These are phyloP conservation scores for Rhodotorula sp. DNA, from an alignment of 1,284 basidiomycete species.

Conservation along the genomic window DNA sequence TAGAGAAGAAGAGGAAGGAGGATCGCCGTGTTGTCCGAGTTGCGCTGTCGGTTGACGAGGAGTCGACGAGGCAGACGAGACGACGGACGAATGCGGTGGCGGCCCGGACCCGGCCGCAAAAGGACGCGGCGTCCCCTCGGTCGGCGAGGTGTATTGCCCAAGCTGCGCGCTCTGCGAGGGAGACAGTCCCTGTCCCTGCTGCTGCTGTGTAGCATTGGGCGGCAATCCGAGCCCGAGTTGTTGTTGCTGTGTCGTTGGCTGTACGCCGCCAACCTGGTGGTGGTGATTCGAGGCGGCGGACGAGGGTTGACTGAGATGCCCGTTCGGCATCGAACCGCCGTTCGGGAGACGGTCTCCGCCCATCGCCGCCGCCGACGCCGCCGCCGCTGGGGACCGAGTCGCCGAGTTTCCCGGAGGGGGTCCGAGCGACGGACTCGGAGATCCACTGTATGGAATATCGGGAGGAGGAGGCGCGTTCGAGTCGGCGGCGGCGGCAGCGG, in stretches of 20 bases:
- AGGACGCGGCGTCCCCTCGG: background rate
- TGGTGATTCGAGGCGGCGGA: slow-evolving; percentile 33
- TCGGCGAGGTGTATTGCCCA: background rate
- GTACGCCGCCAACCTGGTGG: slow-evolving; percentile 13
- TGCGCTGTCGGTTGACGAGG: background rate
- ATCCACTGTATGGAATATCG: slow-evolving; percentile 20
- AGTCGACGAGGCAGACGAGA: background rate
- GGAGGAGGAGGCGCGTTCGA: background rate
- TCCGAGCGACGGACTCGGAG: slow-evolving; percentile 26
- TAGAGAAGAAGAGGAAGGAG: background rate
- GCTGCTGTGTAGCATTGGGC: background rate
- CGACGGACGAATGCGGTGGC: background rate
- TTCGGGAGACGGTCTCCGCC: background rate
- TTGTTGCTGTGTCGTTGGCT: slow-evolving; percentile 2
- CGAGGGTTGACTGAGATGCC: slow-evolving; percentile 20
- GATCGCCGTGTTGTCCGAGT: background rate
- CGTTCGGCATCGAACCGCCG: slow-evolving; percentile 7
- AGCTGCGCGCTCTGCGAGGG: background rate
- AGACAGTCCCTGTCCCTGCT: background rate
- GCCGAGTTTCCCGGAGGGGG: slow-evolving; percentile 2
- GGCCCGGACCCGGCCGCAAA: background rate
- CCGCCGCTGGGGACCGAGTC: slow-evolving; percentile 6
- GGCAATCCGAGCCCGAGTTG: slow-evolving; percentile 3
- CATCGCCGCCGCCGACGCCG: background rate
- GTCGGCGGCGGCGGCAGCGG: too few species aligned